Conservation (phyloP, 371 early-diverging fungal species). For the Actinomucor elegans region DNA sequence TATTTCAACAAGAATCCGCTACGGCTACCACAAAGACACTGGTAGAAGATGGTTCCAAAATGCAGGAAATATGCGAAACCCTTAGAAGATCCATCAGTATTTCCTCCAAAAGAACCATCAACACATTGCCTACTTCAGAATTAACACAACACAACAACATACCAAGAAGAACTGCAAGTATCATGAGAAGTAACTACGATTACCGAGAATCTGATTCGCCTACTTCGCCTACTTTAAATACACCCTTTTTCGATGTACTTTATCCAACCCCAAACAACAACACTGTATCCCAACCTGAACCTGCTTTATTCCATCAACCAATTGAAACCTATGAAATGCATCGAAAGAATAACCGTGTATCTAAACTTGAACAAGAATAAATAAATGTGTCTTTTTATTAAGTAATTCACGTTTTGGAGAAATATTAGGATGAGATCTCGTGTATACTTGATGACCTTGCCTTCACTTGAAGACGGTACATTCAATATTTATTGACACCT, state of each 20-base stretch:
- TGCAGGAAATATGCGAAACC: conserved; percentile 21
- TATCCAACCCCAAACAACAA: conserved; percentile 6
- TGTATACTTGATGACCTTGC: too few relatives aligned
- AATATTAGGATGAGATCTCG: too few relatives aligned
- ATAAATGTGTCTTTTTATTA: neutral
- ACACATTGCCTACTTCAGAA: conserved; percentile 10
- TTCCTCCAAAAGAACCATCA: conserved; percentile 1
- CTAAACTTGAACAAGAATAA: conserved; percentile 28
- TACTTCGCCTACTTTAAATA: conserved; percentile 39
- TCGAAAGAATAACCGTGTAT: conserved; percentile 25
- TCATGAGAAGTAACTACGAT: conserved; percentile 28
- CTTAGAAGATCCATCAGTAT: conserved; percentile 14
- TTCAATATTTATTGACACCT: too few relatives aligned
- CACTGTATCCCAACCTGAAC: conserved; percentile 8
- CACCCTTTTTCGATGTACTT: conserved; percentile 27
- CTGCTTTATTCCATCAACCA: conserved; percentile 9
- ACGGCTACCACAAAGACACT: conserved; percentile 29
- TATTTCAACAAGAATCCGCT: conserved; percentile 11
- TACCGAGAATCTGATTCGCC: conserved; percentile 36
- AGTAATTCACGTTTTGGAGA: too few relatives aligned
- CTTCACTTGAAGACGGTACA: too few relatives aligned
- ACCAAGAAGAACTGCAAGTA: conserved; percentile 49
- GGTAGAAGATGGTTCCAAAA: conserved; percentile 26
- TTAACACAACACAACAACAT: conserved; percentile 35
- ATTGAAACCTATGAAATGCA: conserved; percentile 29